phyloP scores from a whole-genome alignment of 495 filamentous ascomycete genomes.

The Neurospora sp. region DNA sequence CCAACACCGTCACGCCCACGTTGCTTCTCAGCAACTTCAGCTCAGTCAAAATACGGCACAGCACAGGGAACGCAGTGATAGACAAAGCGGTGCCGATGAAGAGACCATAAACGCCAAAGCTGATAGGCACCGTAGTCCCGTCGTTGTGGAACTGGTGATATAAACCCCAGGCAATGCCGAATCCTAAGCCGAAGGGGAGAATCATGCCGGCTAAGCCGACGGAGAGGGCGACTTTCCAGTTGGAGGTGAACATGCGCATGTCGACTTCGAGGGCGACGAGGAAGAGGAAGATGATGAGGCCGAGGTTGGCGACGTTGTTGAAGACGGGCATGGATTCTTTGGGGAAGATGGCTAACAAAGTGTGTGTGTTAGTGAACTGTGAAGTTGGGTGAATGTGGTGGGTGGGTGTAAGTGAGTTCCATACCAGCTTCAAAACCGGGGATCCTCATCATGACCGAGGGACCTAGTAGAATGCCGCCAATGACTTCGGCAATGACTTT shows the following conservation, averaged over 20 bases:
- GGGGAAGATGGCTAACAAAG: slow-evolving; percentile 57
- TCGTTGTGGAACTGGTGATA: slow-evolving; percentile 70
- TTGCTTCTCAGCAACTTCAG: slow-evolving; percentile 75
- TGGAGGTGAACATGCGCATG: slow-evolving; percentile 68
- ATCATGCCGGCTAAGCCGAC: slow-evolving; percentile 82
- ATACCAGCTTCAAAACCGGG: slow-evolving; percentile 66
- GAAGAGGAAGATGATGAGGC: slow-evolving; percentile 85
- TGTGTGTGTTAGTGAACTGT: no score
- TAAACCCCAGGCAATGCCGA: slow-evolving; percentile 76
- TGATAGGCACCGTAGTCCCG: slow-evolving; percentile 46
- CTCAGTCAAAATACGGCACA: slow-evolving; percentile 90
- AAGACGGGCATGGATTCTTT: slow-evolving; percentile 60
- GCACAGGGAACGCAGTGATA: slow-evolving; percentile 93
- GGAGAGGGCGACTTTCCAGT: slow-evolving; percentile 76
- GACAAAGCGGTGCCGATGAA: slow-evolving; percentile 93
- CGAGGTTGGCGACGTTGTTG: slow-evolving; percentile 78
- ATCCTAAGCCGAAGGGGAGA: slow-evolving; percentile 59
- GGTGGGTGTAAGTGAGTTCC: slow-evolving; percentile 17
- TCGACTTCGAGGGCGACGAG: slow-evolving; percentile 90
- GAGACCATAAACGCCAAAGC: slow-evolving; percentile 75
- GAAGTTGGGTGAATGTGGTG: slow-evolving; percentile 10
- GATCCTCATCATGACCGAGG: slow-evolving; percentile 74
- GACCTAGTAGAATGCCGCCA: slow-evolving; percentile 82
- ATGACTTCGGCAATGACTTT: slow-evolving; percentile 95
- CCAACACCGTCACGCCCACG: slow-evolving; percentile 84